Evolutionary conservation across 1,139 yeast genomes (phyloP), one percentile per base, ranked within the genome.

Genomic region (Zygosaccharomyces sapae): DNA sequence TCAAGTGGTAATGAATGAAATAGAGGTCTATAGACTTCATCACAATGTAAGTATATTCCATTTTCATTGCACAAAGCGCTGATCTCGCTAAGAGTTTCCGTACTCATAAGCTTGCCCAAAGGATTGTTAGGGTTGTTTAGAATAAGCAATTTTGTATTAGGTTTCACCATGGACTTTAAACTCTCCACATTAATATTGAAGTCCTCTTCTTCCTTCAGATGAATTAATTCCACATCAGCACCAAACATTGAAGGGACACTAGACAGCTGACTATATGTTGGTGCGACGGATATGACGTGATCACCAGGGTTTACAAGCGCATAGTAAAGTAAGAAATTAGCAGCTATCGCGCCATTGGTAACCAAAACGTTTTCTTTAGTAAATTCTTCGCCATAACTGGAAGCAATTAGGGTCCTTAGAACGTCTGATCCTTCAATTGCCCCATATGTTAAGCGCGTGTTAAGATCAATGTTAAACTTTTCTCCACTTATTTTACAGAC

Each of bases 291-390:
- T 41, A 79, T 67, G 2, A 74, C 75, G 51, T 73, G 79, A 55
- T 77, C 82, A 1, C 71, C 74, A 2, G 72, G 69, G 29, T 72
- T 71, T 1, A 74, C 70, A n/a, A 78, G 51, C 0, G 78, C 63
- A 55, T 77, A 77, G 53, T 74, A 70, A 0, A 71, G 56, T 42
- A 78, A 65, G 53, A 76, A 79, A 55, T 79, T 79, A 39, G 77
- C 83, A 3, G 79, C 83, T 58, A 79, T 79, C 4, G 81, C 81
- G 12, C 83, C 83, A 56, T 77, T 77, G 22, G 81, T 74, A 29
- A 77, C 60, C 13, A 78, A 69, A 19, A 79, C 71, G 37, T 55
- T 52, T 6, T 58, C 55, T 16, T 37, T 41, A 9, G 44, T 47
- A 33, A 54, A 46, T 3, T 62, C 60, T 10, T 58, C 63, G 42